These are phyloP conservation scores for Kodamaea alishanica DNA, from an alignment of 1,139 yeast species.

Conservation along the genomic window DNA sequence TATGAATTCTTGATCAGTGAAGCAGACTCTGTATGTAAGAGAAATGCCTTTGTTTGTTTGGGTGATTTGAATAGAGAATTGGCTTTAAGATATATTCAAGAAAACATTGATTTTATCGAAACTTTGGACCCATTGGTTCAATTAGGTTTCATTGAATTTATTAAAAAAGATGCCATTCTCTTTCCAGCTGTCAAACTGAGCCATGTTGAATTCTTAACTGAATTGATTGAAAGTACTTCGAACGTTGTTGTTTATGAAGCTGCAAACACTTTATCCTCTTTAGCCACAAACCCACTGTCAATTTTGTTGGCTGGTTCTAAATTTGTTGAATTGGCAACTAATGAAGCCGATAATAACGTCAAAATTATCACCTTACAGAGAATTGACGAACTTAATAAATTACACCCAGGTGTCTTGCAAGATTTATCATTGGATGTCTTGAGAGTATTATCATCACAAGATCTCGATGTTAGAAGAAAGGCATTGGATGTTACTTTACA, in stretches of 20 bases:
- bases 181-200: constrained; percentile 64
- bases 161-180: constrained; percentile 71
- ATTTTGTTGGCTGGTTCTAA: constrained; percentile 76
- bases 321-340: constrained; percentile 83
- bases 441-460: constrained; percentile 82
- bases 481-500: constrained; percentile 80
- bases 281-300: constrained; percentile 66
- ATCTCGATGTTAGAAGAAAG: constrained; percentile 84
- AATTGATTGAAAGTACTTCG: constrained; percentile 64
- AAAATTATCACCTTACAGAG: constrained; percentile 89
- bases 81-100: constrained; percentile 79
- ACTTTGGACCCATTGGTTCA: constrained; percentile 83
- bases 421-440: constrained; percentile 83
- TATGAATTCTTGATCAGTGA: constrained; percentile 73
- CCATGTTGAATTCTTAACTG: constrained; percentile 70
- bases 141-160: constrained; percentile 86
- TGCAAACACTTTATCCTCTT: constrained; percentile 74
- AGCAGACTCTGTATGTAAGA: constrained; percentile 88
- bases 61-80: constrained; percentile 80
- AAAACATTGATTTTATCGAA: constrained; percentile 58
- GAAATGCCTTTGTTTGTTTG: constrained; percentile 91
- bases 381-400: constrained; percentile 68
- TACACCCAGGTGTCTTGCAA: constrained; percentile 80
- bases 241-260: constrained; percentile 90
- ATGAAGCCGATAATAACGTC: constrained; percentile 90